A percentile compares a stretch with the other conserved stretches of the same genome.
Evolutionary conservation across 1,284 basidiomycete genomes (phyloP).

Genomic region (Xerocomus amazonicus): DNA sequence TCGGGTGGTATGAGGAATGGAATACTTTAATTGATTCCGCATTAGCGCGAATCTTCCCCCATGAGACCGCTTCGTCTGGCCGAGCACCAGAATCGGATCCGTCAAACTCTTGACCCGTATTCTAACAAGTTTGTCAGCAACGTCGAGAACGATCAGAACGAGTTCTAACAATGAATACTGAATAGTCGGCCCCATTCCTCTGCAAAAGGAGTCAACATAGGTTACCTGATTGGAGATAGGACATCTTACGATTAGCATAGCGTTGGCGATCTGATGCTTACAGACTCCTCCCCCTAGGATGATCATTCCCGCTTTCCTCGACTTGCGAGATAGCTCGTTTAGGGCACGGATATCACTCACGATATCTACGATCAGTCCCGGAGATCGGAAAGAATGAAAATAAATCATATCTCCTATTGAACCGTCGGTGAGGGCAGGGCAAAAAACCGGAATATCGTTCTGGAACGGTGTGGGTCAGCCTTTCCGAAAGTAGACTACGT

Average conservation of each 20-base stretch:
- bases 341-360: constrained; percentile 90
- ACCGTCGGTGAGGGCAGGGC: constrained; percentile 96
- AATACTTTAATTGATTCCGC: constrained; percentile 89
- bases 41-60: constrained; percentile 95
- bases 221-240: background rate
- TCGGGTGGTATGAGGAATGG: background rate
- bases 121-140: constrained; percentile 44
- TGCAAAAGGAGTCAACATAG: constrained; percentile 33
- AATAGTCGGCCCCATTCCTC: constrained; percentile 97
- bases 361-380: constrained; percentile 89
- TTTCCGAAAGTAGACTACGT: constrained; percentile 8
- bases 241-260: constrained; percentile 88
- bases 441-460: constrained; percentile 99
- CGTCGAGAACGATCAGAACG: background rate
- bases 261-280: constrained; percentile 99
- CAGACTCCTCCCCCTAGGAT: constrained; percentile 97
- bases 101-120: constrained; percentile 99
- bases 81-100: constrained; percentile 96
- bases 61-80: constrained; percentile 98
- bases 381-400: constrained; percentile 94
- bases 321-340: constrained; percentile 87
- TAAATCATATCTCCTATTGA: constrained; percentile 99
- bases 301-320: constrained; percentile 97
- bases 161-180: constrained; percentile 83
- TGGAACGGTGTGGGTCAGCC: constrained; percentile 40